phyloP scores from a whole-genome alignment of 805 yeast species.

The Myxozyma neglecta region DNA sequence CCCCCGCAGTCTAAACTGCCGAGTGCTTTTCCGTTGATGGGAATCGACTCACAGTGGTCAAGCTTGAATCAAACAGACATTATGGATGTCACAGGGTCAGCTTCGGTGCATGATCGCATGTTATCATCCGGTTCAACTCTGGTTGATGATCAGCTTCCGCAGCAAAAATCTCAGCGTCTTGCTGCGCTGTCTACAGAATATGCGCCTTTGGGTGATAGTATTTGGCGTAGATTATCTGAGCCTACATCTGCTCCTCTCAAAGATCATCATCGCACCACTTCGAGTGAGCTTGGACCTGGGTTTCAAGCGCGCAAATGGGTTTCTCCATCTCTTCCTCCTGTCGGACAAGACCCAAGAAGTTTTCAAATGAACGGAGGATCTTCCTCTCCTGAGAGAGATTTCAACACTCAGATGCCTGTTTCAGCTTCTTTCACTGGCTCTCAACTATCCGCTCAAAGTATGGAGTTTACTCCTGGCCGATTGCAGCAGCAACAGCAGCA shows the following conservation, averaged over 20 bases:
- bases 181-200: conserved; percentile 14
- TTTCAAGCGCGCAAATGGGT: neutral
- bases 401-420: neutral
- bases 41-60: neutral
- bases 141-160: neutral
- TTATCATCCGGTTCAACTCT: neutral
- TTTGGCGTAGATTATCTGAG: conserved; percentile 15
- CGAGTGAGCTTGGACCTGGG: neutral
- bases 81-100: neutral
- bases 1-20: conserved; percentile 3
- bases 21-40: neutral
- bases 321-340: neutral
- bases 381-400: conserved; percentile 12
- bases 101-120: conserved; percentile 3
- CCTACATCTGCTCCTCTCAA: neutral
- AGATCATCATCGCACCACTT: neutral
- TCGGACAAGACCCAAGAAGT: neutral
- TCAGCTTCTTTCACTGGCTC: conserved; percentile 7
- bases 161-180: neutral
- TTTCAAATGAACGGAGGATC: neutral
- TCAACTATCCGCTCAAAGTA: conserved; percentile 23
- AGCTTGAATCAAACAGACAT: neutral
- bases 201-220: conserved; percentile 22
- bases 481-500: conserved; percentile 1
- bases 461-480: conserved; percentile 21